Evolutionary conservation across 495 filamentous ascomycete species (phyloP), one percentile per base, ranked within the genome.

Genomic region (Penicillium angulare): DNA sequence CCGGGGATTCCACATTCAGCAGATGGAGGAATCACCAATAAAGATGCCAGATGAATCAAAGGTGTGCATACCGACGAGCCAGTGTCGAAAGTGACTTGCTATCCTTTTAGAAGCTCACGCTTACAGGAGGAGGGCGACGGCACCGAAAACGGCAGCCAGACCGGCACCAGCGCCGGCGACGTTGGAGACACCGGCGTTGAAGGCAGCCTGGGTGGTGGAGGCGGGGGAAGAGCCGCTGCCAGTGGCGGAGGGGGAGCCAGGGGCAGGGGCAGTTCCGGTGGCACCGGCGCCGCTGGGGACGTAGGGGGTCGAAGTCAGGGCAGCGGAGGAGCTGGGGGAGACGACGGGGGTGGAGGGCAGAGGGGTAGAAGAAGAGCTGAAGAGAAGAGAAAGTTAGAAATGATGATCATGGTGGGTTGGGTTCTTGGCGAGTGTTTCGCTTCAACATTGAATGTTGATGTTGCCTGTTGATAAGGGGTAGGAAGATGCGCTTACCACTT

Each of bases 71-170:
- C 38, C 35, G 17, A 15, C 20, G 15, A n/a, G 22, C 38, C 9
- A 39, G 21, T 41, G 22, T 20, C 18, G 26, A 20, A n/a, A 43
- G 20, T 45, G 24, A 45, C 16, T 31, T n/a, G n/a, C n/a, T n/a
- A 34, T 36, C 34, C 16, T 4, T 20, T 27, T 40, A 13, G 9
- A 44, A 24, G 32, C 50, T 59, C 16, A 50, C 26, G 35, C 41
- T 76, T 92, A 92, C 78, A 91, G 82, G 64, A 87, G 62, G 72
- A 83, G 80, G 64, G 86, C 88, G 61, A 80, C 86, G 57, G 85
- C 65, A 72, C 84, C 89, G 73, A 90, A 80, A 61, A 91, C 73
- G 73, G 80, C 85, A 59, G 84, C 88, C 53, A 90, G 82, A 69
- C 76, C 84, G 59, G 79, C 85, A 60, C 85, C 85, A 49, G 84